Evolutionary conservation across 1,139 yeast genomes (phyloP), one percentile per base, ranked within the genome.

Genomic region (Geotrichum reessii): DNA sequence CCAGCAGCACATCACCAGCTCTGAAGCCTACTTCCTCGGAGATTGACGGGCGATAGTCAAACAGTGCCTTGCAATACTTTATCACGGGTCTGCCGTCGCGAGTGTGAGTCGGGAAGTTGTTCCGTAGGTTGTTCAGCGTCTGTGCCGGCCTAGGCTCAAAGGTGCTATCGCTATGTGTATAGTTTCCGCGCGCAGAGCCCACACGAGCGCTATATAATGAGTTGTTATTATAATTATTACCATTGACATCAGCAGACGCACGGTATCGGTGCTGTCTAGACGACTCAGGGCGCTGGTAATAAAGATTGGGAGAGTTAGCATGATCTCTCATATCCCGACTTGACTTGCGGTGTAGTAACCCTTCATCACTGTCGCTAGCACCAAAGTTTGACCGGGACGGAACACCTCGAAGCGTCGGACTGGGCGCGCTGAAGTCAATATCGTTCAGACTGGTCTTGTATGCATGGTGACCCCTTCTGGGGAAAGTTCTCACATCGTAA

Each of bases 21-120:
- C 81, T 79, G 77, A 90, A 89, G 19, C 79, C 74, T 11, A 89
- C 78, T 66, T 90, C 97, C 53, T 88, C 93, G n/a, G 85, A 86
- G 55, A 87, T 85, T 25, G 84, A 86, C 0, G 95, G 91, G 46
- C 81, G 78, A 73, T 87, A 90, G 53, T 84, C 84, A 67, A 85
- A 89, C 61, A 81, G 77, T 0, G 96, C 95, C 57, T 77, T 80
- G 9, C 86, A 84, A 66, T 86, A 84, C 52, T 78, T 71, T 8
- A 85, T 66, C 33, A 83, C 87, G 22, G 81, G 80, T 54, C 80
- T 76, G 11, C 81, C 81, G 51, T 65, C 81, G 64, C 65, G 72
- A 54, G 69, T 81, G 70, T 40, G 77, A 65, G 62, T 61, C 2
- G 80, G 80, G 19, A 75, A 54, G 25, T 28, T 21, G 22, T 37